Evolutionary conservation across 108 stramenopile species (phyloP).

Genomic region (Craspedostauros australis): DNA sequence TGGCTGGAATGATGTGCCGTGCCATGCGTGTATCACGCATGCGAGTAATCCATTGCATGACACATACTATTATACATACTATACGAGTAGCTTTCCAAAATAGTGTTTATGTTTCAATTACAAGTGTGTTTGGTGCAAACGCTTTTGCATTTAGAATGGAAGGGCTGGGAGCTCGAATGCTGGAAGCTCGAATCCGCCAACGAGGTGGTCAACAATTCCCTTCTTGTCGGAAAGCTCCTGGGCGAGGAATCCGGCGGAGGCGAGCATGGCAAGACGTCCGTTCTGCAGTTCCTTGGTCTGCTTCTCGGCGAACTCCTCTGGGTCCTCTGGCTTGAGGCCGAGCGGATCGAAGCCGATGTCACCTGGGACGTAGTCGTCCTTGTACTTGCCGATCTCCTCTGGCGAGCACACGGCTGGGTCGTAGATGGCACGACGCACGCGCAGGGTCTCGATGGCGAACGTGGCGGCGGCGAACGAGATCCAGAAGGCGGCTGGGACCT

Average conservation of each 20-base stretch:
- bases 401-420: constrained; percentile 46
- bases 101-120: too few species aligned
- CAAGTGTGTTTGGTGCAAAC: too few species aligned
- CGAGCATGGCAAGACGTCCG: constrained; percentile 90
- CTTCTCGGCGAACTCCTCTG: constrained; percentile 55
- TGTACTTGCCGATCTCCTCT: constrained; percentile 36
- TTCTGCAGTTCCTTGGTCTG: constrained; percentile 87
- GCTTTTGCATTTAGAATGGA: too few species aligned
- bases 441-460: constrained; percentile 41
- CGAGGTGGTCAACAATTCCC: constrained; percentile 65
- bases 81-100: too few species aligned
- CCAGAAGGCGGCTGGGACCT: constrained; percentile 48
- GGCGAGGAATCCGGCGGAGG: constrained; percentile 76
- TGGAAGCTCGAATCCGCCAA: too few species aligned
- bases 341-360: constrained; percentile 86
- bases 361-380: constrained; percentile 61
- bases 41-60: too few species aligned
- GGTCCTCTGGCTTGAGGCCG: constrained; percentile 66
- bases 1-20: too few species aligned
- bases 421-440: constrained; percentile 53
- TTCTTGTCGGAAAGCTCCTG: constrained; percentile 75
- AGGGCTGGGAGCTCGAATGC: too few species aligned
- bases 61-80: too few species aligned
- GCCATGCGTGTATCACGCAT: too few species aligned
- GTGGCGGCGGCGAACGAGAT: constrained; percentile 46